A percentile compares a stretch with the other conserved stretches of the same genome.
Evolutionary conservation across 805 yeast genomes (phyloP).

Genomic region (Vanderwaltozyma tropicalis): DNA sequence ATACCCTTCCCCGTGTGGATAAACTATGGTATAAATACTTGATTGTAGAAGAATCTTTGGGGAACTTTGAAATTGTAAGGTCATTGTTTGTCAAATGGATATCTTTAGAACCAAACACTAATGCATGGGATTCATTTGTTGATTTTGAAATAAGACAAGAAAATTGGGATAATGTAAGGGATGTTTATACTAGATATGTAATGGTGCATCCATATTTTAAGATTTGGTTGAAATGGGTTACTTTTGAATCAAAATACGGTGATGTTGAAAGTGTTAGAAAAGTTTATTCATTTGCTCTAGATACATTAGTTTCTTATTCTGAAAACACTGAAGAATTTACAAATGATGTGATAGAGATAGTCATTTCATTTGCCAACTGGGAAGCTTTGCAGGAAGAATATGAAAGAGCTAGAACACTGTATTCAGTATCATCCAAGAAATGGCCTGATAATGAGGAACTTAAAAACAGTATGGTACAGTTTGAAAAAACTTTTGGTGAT

Average conservation of each 20-base stretch:
- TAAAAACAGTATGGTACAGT: slow-evolving; percentile 38
- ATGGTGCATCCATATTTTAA: slow-evolving; percentile 39
- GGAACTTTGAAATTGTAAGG: slow-evolving; percentile 51
- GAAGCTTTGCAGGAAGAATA: slow-evolving; percentile 50
- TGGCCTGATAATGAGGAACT: slow-evolving; percentile 32
- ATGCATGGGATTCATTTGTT: slow-evolving; percentile 68
- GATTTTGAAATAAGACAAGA: slow-evolving; percentile 62
- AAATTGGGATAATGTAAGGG: slow-evolving; percentile 46
- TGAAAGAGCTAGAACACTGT: slow-evolving; percentile 55
- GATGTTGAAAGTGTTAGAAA: slow-evolving; percentile 40
- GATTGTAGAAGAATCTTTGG: slow-evolving; percentile 70
- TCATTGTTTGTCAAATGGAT: slow-evolving; percentile 71
- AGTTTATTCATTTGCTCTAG: slow-evolving; percentile 59
- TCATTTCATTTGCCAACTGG: slow-evolving; percentile 49
- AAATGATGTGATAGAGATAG: slow-evolving; percentile 32
- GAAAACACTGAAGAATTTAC: slow-evolving; percentile 19
- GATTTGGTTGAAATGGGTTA: slow-evolving; percentile 69
- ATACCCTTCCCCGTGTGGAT: slow-evolving; percentile 64
- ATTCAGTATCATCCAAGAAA: slow-evolving; percentile 38
- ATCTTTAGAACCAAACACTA: slow-evolving; percentile 54
- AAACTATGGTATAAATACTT: slow-evolving; percentile 82
- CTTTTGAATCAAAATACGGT: slow-evolving; percentile 53
- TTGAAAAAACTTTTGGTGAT: slow-evolving; percentile 58
- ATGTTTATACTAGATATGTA: slow-evolving; percentile 48
- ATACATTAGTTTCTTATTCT: slow-evolving; percentile 31